These are phyloP conservation scores for Xylariomycetidae sp. DNA, from an alignment of 2,329 filamentous ascomycete genomes.

Conservation along the genomic window DNA sequence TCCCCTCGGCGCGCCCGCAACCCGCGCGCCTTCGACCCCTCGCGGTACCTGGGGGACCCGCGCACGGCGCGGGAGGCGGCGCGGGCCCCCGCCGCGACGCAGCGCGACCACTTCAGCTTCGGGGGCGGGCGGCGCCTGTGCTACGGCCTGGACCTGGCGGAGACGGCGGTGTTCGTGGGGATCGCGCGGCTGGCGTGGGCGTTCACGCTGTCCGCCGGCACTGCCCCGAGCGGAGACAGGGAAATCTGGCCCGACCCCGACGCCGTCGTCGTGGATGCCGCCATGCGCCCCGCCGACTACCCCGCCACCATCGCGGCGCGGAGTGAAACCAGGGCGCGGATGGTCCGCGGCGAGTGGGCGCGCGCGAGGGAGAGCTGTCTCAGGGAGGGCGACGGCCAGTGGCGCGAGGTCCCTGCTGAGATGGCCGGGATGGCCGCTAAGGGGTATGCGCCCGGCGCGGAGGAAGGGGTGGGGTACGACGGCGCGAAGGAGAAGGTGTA, in stretches of 20 bases:
- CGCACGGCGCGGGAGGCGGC: slow-evolving; percentile 26
- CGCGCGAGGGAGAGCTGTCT: slow-evolving; percentile 9
- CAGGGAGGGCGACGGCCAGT: slow-evolving; percentile 13
- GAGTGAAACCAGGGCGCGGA: slow-evolving; percentile 9
- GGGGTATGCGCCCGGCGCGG: slow-evolving; percentile 17
- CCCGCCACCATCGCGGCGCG: slow-evolving; percentile 11
- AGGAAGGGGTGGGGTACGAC: slow-evolving; percentile 43
- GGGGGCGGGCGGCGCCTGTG: slow-evolving; percentile 38
- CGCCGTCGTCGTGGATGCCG: slow-evolving; percentile 15
- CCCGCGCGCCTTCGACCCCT: slow-evolving; percentile 37
- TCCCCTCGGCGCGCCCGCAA: slow-evolving; percentile 12
- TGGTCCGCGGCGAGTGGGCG: slow-evolving; percentile 12
- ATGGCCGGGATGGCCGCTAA: slow-evolving; percentile 16
- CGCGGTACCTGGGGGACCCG: slow-evolving; percentile 21
- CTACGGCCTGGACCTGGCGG: slow-evolving; percentile 34
- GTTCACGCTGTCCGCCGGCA: slow-evolving; percentile 29
- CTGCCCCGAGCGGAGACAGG: background rate
- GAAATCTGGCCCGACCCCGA: slow-evolving; percentile 1
- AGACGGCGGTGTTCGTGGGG: slow-evolving; percentile 28
- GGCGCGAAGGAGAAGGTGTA: slow-evolving; percentile 44
- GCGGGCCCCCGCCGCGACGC: slow-evolving; percentile 24
- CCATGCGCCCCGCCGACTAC: slow-evolving; percentile 16
- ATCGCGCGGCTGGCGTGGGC: slow-evolving; percentile 43
- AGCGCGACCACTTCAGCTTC: slow-evolving; percentile 27
- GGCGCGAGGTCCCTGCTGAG: slow-evolving; percentile 14